A percentile compares a stretch with the other conserved stretches of the same genome.
phyloP scores from a whole-genome alignment of 2,329 filamentous ascomycete species.

The Claviceps africana region DNA sequence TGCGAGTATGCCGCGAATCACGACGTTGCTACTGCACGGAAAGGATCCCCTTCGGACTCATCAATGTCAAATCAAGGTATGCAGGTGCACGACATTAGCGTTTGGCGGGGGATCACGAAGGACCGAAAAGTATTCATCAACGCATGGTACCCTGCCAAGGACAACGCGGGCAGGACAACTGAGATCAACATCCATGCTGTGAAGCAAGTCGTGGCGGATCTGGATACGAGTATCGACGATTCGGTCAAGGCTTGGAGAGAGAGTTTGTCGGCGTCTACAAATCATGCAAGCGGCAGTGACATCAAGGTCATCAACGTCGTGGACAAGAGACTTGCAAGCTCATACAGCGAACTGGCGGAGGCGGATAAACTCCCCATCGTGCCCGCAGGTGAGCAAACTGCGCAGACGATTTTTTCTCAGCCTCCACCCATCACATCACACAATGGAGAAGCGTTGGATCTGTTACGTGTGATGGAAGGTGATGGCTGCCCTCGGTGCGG shows the following conservation, averaged over 20 bases:
- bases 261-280: constrained; percentile 13
- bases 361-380: constrained; percentile 13
- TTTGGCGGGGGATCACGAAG: constrained; percentile 52
- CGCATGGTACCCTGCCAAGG: constrained; percentile 45
- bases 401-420: not conserved
- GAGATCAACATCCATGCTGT: constrained; percentile 43
- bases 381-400: constrained; percentile 7
- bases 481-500: constrained; percentile 62
- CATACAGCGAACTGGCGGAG: constrained; percentile 14
- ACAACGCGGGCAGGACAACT: constrained; percentile 12
- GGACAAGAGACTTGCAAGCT: constrained; percentile 17
- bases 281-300: not conserved
- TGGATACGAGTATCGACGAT: constrained; percentile 59
- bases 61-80: not conserved
- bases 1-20: constrained; percentile 78
- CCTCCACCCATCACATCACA: constrained; percentile 6
- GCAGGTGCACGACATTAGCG: constrained; percentile 13
- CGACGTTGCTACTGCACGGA: constrained; percentile 51
- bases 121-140: constrained; percentile 56
- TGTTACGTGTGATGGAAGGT: constrained; percentile 51
- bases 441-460: constrained; percentile 32
- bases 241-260: constrained; percentile 37
- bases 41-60: not conserved
- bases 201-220: constrained; percentile 48
- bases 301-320: constrained; percentile 20